Conservation (phyloP, 2,329 filamentous ascomycete genomes). For the Ophiocordyceps robertsii region DNA sequence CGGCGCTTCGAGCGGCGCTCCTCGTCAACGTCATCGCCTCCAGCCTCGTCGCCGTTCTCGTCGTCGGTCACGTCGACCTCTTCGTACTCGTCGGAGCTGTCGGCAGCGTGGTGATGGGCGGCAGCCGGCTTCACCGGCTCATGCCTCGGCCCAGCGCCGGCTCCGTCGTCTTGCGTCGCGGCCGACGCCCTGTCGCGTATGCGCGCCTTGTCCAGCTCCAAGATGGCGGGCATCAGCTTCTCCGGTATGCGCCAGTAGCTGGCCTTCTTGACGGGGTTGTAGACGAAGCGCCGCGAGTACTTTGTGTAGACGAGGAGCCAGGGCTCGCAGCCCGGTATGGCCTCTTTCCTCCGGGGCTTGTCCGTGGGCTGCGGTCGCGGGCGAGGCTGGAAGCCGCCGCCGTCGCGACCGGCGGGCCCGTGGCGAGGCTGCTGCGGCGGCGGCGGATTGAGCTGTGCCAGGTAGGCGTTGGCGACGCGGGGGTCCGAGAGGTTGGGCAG, state of each 20-base stretch:
- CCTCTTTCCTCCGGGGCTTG: constrained; percentile 64
- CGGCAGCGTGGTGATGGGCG: constrained; percentile 20
- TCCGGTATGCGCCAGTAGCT: constrained; percentile 94
- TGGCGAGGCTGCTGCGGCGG: constrained; percentile 20
- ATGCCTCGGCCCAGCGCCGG: constrained; percentile 1
- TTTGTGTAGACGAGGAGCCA: constrained; percentile 94
- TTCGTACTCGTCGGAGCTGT: constrained; percentile 65
- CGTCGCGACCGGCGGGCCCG: constrained; percentile 26
- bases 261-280: constrained; percentile 73
- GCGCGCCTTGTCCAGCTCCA: constrained; percentile 58
- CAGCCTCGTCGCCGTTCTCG: constrained; percentile 24
- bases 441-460: constrained; percentile 36
- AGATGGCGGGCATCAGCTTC: constrained; percentile 67
- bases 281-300: constrained; percentile 75
- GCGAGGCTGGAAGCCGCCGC: constrained; percentile 41
- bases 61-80: constrained; percentile 50
- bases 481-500: constrained; percentile 36
- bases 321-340: constrained; percentile 68
- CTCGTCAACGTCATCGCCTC: constrained; percentile 23
- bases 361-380: constrained; percentile 59
- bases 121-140: constrained; percentile 11
- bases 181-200: constrained; percentile 41
- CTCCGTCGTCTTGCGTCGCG: not conserved
- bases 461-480: constrained; percentile 44
- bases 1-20: constrained; percentile 47